A percentile compares a stretch with the other conserved stretches of the same genome.
Evolutionary conservation across 176 grass and related monocot species (phyloP).

Genomic region (Ensete ventricosum): DNA sequence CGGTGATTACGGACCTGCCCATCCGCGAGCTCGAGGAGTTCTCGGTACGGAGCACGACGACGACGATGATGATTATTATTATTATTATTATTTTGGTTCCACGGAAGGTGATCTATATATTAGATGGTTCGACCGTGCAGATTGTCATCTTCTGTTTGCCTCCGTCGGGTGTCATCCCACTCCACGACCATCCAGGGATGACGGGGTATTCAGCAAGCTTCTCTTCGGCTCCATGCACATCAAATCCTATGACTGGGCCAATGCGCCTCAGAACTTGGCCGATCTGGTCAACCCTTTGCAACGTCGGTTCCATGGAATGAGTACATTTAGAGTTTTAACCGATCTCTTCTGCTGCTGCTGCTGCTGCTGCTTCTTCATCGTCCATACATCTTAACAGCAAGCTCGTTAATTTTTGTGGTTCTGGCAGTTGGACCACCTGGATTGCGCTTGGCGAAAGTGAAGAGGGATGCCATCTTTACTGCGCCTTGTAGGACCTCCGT

Average conservation of each 20-base stretch:
- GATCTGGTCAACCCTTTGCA: background rate
- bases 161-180: slow-evolving; percentile 54
- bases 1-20: slow-evolving; percentile 53
- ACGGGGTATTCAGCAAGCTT: slow-evolving; percentile 91
- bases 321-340: too few relatives aligned
- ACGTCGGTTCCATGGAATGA: background rate
- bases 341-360: too few relatives aligned
- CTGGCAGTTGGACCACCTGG: slow-evolving; percentile 10
- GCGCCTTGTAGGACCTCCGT: slow-evolving; percentile 47
- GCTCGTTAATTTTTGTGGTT: too few relatives aligned
- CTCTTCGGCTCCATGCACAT: slow-evolving; percentile 87
- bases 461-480: slow-evolving; percentile 41
- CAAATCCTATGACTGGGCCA: slow-evolving; percentile 79
- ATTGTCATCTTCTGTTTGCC: slow-evolving; percentile 87
- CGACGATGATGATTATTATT: too few relatives aligned
- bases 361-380: background rate
- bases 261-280: background rate
- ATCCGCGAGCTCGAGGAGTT: slow-evolving; percentile 57
- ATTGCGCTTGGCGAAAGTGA: slow-evolving; percentile 56
- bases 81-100: too few relatives aligned
- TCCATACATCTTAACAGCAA: too few relatives aligned
- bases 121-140: slow-evolving; percentile 23
- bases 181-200: slow-evolving; percentile 92
- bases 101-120: background rate
- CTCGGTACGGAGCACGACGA: slow-evolving; percentile 34